Base-by-base conservation (phyloP, 2,329 filamentous ascomycete genomes). In the Cordyceps cateniannulata region DNA sequence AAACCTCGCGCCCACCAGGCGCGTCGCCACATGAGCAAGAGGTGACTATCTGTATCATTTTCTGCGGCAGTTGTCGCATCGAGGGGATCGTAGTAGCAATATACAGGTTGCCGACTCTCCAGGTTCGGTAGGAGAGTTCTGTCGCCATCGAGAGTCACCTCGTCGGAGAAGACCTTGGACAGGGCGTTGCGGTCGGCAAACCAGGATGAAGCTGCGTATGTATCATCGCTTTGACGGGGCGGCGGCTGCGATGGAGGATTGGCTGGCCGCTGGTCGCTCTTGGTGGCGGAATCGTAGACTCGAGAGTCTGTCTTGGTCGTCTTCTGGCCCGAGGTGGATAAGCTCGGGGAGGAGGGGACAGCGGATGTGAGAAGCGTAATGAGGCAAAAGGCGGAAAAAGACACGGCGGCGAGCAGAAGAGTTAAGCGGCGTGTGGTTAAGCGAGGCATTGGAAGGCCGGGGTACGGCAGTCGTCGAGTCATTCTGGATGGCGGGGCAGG, bases 1-100 rank as follows among this genome's bases (percentile, higher is more conserved):
- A 98, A 97, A 12, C 93, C 95, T 68, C 96, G 86, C 0, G 93
- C 91, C 90, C 91, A 98, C 92, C 93, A 98, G 3, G 93, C 93
- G 50, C 91, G 84, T 63, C 93, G 84, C 95, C 95, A 98, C 58
- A 90, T 88, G 61, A 96, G 77, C 53, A 98, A 80, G 62, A 98
- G 76, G 62, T 87, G 83, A 69, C 88, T 88, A 71, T 97, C 90
- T 4, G 90, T 89, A 62, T 89, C 83, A 66, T 84, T 84, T 55
- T 84, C 81, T 20, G 82, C 82, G 53, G 82, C 79, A 35, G 88
- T 82, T 72, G 87, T 87, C 63, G 81, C 76, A 20, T 79, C 72
- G 5, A 83, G 85, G 12, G 84, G 78, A 69, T 96, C 91, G 72
- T 96, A 96, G 74, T 93, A 98, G 65, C 92, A 96, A 75, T 96